Evolutionary conservation across 176 grass and related monocot species (phyloP).

Genomic region (Raddia guianensis): DNA sequence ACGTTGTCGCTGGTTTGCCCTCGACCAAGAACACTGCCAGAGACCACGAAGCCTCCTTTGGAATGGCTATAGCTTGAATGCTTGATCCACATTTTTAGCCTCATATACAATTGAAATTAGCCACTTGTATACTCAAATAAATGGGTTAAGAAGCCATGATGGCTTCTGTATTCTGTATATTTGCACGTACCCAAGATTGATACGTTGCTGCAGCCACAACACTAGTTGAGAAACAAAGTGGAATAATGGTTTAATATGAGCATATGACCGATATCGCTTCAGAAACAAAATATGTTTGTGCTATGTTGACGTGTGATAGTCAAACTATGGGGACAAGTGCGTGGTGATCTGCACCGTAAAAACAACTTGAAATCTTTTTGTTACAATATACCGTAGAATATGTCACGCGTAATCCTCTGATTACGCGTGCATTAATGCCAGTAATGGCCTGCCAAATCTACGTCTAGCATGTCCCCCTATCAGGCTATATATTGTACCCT

Average conservation of each 20-base stretch:
- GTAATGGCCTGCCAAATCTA: no score
- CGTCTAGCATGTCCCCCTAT: no score
- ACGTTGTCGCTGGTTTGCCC: conserved; percentile 73
- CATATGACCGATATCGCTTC: background rate
- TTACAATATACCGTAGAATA: no score
- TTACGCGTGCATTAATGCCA: no score
- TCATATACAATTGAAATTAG: background rate
- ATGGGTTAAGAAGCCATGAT: background rate
- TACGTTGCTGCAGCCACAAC: background rate
- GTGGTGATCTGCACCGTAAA: background rate
- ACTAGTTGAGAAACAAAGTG: conserved; percentile 1
- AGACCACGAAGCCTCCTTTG: conserved; percentile 23
- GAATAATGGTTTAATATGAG: background rate
- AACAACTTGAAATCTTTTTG: background rate
- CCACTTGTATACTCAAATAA: conserved; percentile 13
- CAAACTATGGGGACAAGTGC: background rate
- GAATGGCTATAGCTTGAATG: conserved; percentile 40
- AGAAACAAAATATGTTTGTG: background rate
- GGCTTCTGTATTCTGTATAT: conserved; percentile 6
- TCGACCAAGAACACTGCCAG: conserved; percentile 63
- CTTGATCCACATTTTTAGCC: conserved; percentile 22
- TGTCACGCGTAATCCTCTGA: no score
- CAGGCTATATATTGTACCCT: no score
- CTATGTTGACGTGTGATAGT: background rate
- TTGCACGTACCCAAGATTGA: background rate